phyloP scores from a whole-genome alignment of 2,329 filamentous ascomycete genomes.

The Aspergillus quadricinctus region DNA sequence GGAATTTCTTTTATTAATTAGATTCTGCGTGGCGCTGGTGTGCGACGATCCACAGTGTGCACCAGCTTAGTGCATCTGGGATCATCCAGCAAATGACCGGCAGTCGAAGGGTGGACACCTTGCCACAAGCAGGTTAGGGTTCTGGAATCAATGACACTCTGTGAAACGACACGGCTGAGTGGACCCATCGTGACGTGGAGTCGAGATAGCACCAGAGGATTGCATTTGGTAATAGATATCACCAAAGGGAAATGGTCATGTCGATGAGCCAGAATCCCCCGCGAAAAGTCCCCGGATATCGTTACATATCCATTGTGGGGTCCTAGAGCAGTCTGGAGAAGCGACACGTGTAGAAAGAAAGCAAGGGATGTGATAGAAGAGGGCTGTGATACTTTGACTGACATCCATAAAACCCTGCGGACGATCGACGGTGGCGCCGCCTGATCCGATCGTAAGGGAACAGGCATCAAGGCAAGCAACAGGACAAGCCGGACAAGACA shows the following conservation, averaged over 20 bases:
- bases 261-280: background rate
- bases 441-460: background rate
- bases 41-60: background rate
- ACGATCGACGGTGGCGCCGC: background rate
- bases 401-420: too few relatives aligned
- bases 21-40: slow-evolving; percentile 3
- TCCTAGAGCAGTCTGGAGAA: background rate
- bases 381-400: too few relatives aligned
- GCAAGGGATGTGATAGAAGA: background rate
- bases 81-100: background rate
- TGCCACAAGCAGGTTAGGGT: background rate
- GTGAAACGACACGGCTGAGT: background rate
- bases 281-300: background rate
- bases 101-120: background rate
- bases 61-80: background rate
- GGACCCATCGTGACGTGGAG: background rate
- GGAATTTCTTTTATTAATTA: slow-evolving; percentile 6
- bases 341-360: background rate
- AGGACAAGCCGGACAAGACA: background rate
- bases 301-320: background rate
- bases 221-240: background rate
- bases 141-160: background rate
- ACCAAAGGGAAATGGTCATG: background rate
- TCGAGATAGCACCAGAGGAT: background rate
- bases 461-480: background rate